Base-by-base conservation (phyloP, 2,329 filamentous ascomycete genomes). In the Microsporum canis region DNA sequence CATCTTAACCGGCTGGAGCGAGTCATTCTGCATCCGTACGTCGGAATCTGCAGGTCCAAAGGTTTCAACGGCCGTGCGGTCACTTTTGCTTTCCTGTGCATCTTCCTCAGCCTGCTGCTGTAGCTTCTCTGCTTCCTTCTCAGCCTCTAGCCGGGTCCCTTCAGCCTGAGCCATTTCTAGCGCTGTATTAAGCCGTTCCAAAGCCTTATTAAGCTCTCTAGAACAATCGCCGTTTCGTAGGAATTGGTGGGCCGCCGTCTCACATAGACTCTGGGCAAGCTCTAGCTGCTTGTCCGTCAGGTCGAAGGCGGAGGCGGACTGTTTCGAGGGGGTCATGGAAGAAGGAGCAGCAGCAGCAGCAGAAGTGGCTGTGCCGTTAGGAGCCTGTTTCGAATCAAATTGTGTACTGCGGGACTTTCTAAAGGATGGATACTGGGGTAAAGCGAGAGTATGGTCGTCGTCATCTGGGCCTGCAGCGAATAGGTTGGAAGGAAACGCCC, bases 161-260 rank as follows among this genome's bases (percentile, higher is more conserved):
- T 88, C 84, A 58, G 79, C 79, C 47, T 78, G 78, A 14, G 86
- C 84, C 59, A 83, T 75, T 36, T 82, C 80, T 58, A 85, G 78
- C 0, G 90, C 84, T 60, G 86, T 80, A 6, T 75, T 75, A 49
- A 95, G 81, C 14, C 84, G 83, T 61, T 80, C 78, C 68, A 85
- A 83, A 59, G 91, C 87, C 55, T 84, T 86, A 31, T 79, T 78
- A 43, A 96, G 81, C 72, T 95, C 89, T 17, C 84, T 81, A n/a
- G 79, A 81, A 73, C 91, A 96, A 68, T 94, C 87, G 8, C 91
- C 91, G 59, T 91, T 88, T 29, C 91, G 84, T n/a, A 96, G 79
- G 63, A 94, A 90, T 69, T 95, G 89, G 70, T 95, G 91, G 0
- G 91, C 91, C 2, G 88, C 91, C 60, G 86, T 85, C 75, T 96